Percentiles rank a stretch among this genome's conserved stretches.
These are phyloP conservation scores for Chaetomium tenue DNA, from an alignment of 495 filamentous ascomycete genomes.

Conservation along the genomic window DNA sequence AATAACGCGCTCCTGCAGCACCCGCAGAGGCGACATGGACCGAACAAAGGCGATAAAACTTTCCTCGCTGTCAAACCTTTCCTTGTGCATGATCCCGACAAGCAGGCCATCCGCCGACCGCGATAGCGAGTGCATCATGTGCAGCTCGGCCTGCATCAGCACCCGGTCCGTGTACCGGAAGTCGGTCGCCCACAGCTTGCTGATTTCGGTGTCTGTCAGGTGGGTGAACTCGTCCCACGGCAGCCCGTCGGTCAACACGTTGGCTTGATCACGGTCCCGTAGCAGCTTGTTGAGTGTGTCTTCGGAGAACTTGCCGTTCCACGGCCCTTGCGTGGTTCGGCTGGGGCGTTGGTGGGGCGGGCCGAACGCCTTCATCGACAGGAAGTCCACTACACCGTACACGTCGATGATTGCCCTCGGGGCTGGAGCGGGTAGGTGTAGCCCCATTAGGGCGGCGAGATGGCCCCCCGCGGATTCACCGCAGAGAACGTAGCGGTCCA, in stretches of 20 bases:
- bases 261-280: conserved; percentile 23
- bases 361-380: conserved; percentile 13
- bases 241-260: conserved; percentile 27
- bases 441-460: conserved; percentile 29
- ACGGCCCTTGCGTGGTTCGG: conserved; percentile 3
- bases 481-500: conserved; percentile 30
- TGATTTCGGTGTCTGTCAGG: conserved; percentile 22
- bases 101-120: conserved; percentile 12
- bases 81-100: conserved; percentile 28
- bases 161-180: conserved; percentile 25
- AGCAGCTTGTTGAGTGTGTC: conserved; percentile 25
- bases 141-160: conserved; percentile 32
- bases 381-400: conserved; percentile 31
- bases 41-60: conserved; percentile 23
- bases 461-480: conserved; percentile 35
- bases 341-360: background rate
- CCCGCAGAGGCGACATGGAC: conserved; percentile 23
- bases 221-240: conserved; percentile 29
- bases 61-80: conserved; percentile 26
- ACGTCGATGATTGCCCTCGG: conserved; percentile 30
- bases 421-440: conserved; percentile 13
- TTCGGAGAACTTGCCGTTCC: conserved; percentile 29
- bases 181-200: conserved; percentile 27
- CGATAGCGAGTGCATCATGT: conserved; percentile 23
- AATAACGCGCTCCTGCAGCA: conserved; percentile 16